Percentiles rank a stretch among this genome's conserved stretches.
Evolutionary conservation across 208 protist species (phyloP).

Genomic region (Plasmodiophora brassicae): DNA sequence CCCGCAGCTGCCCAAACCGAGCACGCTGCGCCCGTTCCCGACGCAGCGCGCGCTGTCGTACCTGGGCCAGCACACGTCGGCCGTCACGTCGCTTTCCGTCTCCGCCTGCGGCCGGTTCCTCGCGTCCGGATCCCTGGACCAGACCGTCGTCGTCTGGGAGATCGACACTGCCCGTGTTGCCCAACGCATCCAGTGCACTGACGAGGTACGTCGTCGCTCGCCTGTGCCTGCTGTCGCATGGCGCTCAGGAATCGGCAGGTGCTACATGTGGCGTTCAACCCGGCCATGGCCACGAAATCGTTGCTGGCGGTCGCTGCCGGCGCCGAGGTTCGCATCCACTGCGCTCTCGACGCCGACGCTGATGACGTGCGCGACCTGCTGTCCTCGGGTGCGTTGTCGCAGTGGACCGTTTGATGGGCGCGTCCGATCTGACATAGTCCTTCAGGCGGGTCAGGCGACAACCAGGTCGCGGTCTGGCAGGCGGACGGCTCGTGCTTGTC

Average conservation of each 20-base stretch:
- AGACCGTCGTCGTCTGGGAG: conserved; percentile 92
- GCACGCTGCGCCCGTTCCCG: conserved; percentile 97
- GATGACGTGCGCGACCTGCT: background rate
- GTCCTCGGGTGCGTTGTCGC: no score
- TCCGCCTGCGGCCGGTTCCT: conserved; percentile 92
- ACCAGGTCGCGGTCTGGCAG: background rate
- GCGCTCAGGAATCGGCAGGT: background rate
- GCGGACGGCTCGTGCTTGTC: background rate
- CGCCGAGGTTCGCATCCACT: background rate
- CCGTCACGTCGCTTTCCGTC: conserved; percentile 69
- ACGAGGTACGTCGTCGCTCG: conserved; percentile 11
- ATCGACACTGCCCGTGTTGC: conserved; percentile 87
- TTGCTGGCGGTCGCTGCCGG: background rate
- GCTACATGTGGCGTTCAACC: conserved; percentile 84
- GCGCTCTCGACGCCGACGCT: background rate
- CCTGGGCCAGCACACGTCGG: background rate
- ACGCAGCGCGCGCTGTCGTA: conserved; percentile 67
- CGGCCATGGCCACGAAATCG: conserved; percentile 53
- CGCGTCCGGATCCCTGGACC: conserved; percentile 88
- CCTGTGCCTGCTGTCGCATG: conserved; percentile 47
- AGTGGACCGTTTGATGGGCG: no score
- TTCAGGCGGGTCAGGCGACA: background rate
- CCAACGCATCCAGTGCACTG: conserved; percentile 66
- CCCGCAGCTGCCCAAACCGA: conserved; percentile 91
- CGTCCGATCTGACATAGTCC: no score